phyloP scores from a whole-genome alignment of 1,139 yeast species.

The Nakaseomyces delphensis region DNA sequence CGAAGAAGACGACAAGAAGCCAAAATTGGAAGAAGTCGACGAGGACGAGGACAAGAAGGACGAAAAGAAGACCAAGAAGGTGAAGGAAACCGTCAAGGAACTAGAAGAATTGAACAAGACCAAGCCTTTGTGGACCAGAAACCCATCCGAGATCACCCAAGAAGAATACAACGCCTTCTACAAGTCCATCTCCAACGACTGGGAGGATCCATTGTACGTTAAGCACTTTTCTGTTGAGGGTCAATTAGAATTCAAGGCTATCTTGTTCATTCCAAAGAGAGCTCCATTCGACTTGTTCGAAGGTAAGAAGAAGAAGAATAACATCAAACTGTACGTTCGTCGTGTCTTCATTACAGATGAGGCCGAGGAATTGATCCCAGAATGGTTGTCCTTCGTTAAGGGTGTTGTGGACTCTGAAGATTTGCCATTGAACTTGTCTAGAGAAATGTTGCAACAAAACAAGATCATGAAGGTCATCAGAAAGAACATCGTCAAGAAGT shows the following conservation, averaged over 20 bases:
- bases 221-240: slow-evolving; percentile 99
- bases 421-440: slow-evolving; percentile 98
- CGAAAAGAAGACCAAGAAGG: slow-evolving; percentile 63
- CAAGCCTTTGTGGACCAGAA: slow-evolving; percentile 99
- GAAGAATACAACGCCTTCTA: slow-evolving; percentile 99
- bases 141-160: slow-evolving; percentile 94
- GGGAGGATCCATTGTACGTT: slow-evolving; percentile 99
- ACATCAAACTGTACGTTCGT: slow-evolving; percentile 97
- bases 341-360: slow-evolving; percentile 99
- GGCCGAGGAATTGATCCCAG: slow-evolving; percentile 98
- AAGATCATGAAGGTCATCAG: slow-evolving; percentile 98
- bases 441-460: slow-evolving; percentile 99
- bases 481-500: slow-evolving; percentile 98
- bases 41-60: slow-evolving; percentile 54
- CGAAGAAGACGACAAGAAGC: slow-evolving; percentile 52
- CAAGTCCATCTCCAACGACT: slow-evolving; percentile 98
- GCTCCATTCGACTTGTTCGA: slow-evolving; percentile 99
- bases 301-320: slow-evolving; percentile 96
- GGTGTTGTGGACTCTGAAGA: slow-evolving; percentile 99
- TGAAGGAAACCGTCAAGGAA: slow-evolving; percentile 81
- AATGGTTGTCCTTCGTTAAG: slow-evolving; percentile 94
- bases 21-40: slow-evolving; percentile 65
- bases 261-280: slow-evolving; percentile 95
- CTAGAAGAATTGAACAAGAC: slow-evolving; percentile 98
- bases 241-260: slow-evolving; percentile 98